Conservation (phyloP, 2,329 filamentous ascomycete genomes). For the Trichoderma sp. region DNA sequence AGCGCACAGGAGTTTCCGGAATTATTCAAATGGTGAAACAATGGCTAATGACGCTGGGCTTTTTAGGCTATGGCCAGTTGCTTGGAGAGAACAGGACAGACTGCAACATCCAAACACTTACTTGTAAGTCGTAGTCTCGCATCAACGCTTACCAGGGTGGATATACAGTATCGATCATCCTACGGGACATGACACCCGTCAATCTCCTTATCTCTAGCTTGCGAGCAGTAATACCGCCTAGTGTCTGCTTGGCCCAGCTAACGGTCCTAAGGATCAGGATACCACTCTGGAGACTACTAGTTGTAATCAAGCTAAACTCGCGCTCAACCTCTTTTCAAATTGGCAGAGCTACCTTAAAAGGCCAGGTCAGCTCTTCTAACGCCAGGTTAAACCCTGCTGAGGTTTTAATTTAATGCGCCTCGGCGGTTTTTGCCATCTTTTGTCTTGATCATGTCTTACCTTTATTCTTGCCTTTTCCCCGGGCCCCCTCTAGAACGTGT, state of each 20-base stretch:
- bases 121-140: background rate
- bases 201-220: conserved; percentile 1
- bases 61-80: background rate
- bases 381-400: background rate
- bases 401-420: background rate
- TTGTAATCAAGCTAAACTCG: background rate
- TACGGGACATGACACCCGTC: conserved; percentile 3
- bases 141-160: background rate
- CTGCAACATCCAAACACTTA: background rate
- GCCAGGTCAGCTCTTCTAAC: background rate
- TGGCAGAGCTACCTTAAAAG: background rate
- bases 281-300: background rate
- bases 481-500: background rate
- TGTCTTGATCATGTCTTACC: background rate
- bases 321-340: background rate
- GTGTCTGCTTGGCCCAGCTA: background rate
- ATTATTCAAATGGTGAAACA: background rate
- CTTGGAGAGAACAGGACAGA: background rate
- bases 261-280: background rate
- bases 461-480: background rate
- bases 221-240: background rate
- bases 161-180: background rate
- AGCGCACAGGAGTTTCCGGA: background rate
- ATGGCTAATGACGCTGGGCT: background rate
- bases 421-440: background rate